Base-by-base conservation (phyloP, 768 basidiomycete genomes). In the Tulasnella sp. region DNA sequence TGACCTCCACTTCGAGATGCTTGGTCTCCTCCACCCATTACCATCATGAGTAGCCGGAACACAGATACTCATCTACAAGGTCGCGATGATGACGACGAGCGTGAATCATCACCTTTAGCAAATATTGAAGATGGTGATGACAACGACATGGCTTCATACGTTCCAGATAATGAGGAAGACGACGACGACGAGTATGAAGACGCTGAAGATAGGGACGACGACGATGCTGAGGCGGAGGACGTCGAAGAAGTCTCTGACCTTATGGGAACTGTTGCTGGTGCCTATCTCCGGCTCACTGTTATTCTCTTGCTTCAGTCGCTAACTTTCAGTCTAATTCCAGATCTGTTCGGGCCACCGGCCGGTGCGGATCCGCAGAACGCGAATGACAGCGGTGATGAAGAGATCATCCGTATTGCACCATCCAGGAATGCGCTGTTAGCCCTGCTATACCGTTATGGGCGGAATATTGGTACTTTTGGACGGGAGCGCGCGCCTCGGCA, bases 141-240 rank as follows among this genome's bases (percentile, higher is more conserved):
- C 27, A 19, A 24, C 50, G 55, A 34, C 44, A 57, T 30, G 19
- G 44, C 55, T 50, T 4, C 21, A 9, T 19, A 56, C 53, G 68
- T 69, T 48, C 60, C 70, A 19, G 72, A 72, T 8, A 71, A 66
- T 41, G 70, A 70, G 30, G 69, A 74, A 44, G 67, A 65, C 44
- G 67, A 70, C 30, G 67, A 72, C 25, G 73, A 73, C 19, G 66
- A 74, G 53, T 69, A 48, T 24, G 52, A 64, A 19, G 45, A 56
- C 27, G 45, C 51, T 31, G 55, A 65, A 31, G 59, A 54, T 24
- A 29, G 12, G 3, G 62, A 58, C 29, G 54, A 57, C 17, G 49
- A 56, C 10, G 58, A 53, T 17, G 60, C 53, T 9, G 53, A 25
- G 44, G 17, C 27, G 25, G n/a, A 17, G 19, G 25, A 45, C 17